Percentiles rank a stretch among this genome's conserved stretches.
phyloP scores from a whole-genome alignment of 257 asterid species.

The Nicotiana noctiflora region DNA sequence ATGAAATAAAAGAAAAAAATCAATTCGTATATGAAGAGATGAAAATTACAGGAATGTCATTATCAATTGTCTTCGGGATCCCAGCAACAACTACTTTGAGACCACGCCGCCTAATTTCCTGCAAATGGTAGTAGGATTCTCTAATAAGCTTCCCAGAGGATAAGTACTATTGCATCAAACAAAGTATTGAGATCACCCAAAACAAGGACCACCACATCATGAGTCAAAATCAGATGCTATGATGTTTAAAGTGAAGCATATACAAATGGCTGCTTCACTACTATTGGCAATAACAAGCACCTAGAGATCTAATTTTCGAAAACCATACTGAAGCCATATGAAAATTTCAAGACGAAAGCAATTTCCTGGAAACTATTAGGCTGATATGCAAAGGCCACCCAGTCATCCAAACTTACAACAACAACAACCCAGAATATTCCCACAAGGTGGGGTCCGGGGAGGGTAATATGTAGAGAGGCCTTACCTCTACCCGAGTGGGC shows the following conservation, averaged over 20 bases:
- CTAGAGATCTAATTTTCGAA: background rate
- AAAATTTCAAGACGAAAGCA: background rate
- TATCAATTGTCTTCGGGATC: constrained; percentile 92
- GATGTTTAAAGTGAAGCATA: background rate
- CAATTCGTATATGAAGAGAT: constrained; percentile 8
- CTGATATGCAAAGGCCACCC: background rate
- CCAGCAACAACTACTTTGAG: constrained; percentile 83
- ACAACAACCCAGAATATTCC: too few relatives aligned
- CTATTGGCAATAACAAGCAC: background rate
- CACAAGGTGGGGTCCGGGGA: too few relatives aligned
- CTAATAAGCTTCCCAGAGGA: background rate
- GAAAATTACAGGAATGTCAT: constrained; percentile 76
- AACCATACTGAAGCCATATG: background rate
- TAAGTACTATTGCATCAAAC: background rate
- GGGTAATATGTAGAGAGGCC: too few relatives aligned
- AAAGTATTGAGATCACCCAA: background rate
- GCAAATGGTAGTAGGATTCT: constrained; percentile 19
- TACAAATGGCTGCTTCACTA: background rate
- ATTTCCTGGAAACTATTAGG: background rate
- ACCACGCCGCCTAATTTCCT: constrained; percentile 89
- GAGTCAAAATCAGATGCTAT: background rate
- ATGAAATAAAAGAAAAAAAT: background rate
- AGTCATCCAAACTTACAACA: background rate
- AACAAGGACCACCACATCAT: background rate
- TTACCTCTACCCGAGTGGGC: too few relatives aligned